Percentiles rank a stretch among this genome's conserved stretches.
Evolutionary conservation across 768 basidiomycete species (phyloP).

Genomic region (Russula earlei): DNA sequence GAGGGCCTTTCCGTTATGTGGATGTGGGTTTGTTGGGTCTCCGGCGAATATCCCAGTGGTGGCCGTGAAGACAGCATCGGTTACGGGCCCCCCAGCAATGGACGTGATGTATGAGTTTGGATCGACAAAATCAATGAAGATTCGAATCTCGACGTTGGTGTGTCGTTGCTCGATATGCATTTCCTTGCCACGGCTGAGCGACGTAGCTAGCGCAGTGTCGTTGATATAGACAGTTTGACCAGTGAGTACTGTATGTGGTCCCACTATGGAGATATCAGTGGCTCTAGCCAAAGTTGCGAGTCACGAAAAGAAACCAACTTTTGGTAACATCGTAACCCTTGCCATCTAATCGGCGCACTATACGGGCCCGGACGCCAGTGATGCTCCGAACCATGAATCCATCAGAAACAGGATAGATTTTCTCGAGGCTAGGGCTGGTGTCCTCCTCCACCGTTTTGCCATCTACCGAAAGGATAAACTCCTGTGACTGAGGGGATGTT

Average conservation of each 20-base stretch:
- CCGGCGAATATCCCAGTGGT: conserved; percentile 66
- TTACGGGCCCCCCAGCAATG: conserved; percentile 29
- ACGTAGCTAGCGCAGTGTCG: conserved; percentile 43
- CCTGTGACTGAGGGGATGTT: conserved; percentile 48
- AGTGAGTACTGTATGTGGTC: conserved; percentile 66
- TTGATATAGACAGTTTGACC: conserved; percentile 80
- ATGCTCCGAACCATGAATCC: conserved; percentile 74
- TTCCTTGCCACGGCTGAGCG: conserved; percentile 21
- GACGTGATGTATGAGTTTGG: conserved; percentile 35
- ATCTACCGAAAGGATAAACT: conserved; percentile 66
- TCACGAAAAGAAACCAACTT: conserved; percentile 38
- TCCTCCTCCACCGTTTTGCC: conserved; percentile 55
- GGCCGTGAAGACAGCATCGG: conserved; percentile 45
- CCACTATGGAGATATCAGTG: conserved; percentile 40
- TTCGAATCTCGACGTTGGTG: conserved; percentile 47
- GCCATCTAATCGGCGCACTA: conserved; percentile 72
- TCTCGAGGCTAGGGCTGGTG: conserved; percentile 53
- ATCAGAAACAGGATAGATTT: conserved; percentile 49
- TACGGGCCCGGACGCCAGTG: conserved; percentile 66
- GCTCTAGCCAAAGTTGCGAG: neutral
- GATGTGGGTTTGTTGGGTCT: conserved; percentile 35
- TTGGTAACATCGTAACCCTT: conserved; percentile 81
- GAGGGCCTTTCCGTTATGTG: conserved; percentile 24
- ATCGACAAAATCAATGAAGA: conserved; percentile 47
- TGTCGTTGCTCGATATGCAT: conserved; percentile 23